Percentiles rank a stretch among this genome's conserved stretches.
Conservation (phyloP, 2,329 filamentous ascomycete genomes). For the Diatrype stigma region DNA sequence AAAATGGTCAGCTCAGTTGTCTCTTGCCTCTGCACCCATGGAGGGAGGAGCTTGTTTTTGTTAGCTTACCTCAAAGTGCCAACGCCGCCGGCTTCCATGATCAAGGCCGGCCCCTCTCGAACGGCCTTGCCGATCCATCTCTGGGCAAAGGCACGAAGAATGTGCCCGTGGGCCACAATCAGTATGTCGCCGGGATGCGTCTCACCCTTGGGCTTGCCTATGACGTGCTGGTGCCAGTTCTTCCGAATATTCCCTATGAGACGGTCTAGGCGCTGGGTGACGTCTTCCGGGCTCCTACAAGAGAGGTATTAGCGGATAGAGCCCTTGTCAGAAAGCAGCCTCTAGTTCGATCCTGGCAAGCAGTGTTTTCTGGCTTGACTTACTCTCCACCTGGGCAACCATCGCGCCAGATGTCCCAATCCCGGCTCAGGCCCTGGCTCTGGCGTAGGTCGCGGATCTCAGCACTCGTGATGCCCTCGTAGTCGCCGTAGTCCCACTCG, state of each 20-base stretch:
- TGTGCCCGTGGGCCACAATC: slow-evolving; percentile 86
- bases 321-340: no score
- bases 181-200: slow-evolving; percentile 60
- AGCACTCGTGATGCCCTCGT: slow-evolving; percentile 73
- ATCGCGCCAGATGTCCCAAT: slow-evolving; percentile 88
- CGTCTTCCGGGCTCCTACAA: slow-evolving; percentile 62
- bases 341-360: no score
- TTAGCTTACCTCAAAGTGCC: slow-evolving; percentile 65
- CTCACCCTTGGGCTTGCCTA: slow-evolving; percentile 47
- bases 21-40: neutral
- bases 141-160: slow-evolving; percentile 82
- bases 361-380: slow-evolving; percentile 36
- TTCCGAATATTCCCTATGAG: slow-evolving; percentile 72
- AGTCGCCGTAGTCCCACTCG: slow-evolving; percentile 86
- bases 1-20: neutral
- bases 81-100: slow-evolving; percentile 86
- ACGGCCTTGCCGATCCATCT: slow-evolving; percentile 75
- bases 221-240: slow-evolving; percentile 58
- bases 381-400: slow-evolving; percentile 83
- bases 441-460: slow-evolving; percentile 60
- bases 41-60: neutral
- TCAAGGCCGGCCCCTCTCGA: slow-evolving; percentile 69
- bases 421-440: slow-evolving; percentile 50
- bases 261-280: slow-evolving; percentile 67
- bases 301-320: no score